phyloP scores from a whole-genome alignment of 495 filamentous ascomycete species.

The Penicillium argentinense region DNA sequence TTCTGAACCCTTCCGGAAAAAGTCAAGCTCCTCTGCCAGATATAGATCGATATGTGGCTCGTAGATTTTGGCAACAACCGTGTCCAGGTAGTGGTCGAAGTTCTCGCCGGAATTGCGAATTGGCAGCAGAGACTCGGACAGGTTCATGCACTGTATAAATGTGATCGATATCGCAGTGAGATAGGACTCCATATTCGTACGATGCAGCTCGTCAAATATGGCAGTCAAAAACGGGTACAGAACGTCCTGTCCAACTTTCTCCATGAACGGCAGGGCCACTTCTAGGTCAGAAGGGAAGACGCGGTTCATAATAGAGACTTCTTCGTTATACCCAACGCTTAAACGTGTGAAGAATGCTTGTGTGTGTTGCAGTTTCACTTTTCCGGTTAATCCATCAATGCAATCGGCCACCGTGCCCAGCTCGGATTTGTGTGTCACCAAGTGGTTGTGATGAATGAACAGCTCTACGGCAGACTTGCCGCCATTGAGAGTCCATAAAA shows the following conservation, averaged over 20 bases:
- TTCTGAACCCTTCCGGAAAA: constrained; percentile 74
- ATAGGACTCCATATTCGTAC: constrained; percentile 71
- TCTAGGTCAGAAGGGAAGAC: constrained; percentile 78
- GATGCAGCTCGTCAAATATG: constrained; percentile 87
- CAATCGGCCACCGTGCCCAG: constrained; percentile 81
- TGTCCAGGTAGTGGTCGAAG: constrained; percentile 55
- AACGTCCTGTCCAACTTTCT: constrained; percentile 80
- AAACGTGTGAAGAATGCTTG: constrained; percentile 77
- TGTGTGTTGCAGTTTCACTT: constrained; percentile 73
- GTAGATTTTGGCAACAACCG: constrained; percentile 68
- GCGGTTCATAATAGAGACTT: constrained; percentile 76
- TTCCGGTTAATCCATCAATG: constrained; percentile 59
- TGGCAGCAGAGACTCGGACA: constrained; percentile 65
- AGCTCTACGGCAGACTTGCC: constrained; percentile 74
- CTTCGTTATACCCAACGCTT: constrained; percentile 74
- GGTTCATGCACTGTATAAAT: constrained; percentile 78
- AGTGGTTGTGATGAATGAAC: constrained; percentile 83
- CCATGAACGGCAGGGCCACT: constrained; percentile 74
- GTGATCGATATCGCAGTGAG: constrained; percentile 82
- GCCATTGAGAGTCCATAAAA: constrained; percentile 80
- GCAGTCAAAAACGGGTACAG: constrained; percentile 83
- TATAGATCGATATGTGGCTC: constrained; percentile 94
- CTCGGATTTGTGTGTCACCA: constrained; percentile 70
- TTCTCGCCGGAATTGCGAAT: constrained; percentile 58
- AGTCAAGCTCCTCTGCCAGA: constrained; percentile 86